phyloP scores from a whole-genome alignment of 768 basidiomycete genomes.

The Suillus plorans region DNA sequence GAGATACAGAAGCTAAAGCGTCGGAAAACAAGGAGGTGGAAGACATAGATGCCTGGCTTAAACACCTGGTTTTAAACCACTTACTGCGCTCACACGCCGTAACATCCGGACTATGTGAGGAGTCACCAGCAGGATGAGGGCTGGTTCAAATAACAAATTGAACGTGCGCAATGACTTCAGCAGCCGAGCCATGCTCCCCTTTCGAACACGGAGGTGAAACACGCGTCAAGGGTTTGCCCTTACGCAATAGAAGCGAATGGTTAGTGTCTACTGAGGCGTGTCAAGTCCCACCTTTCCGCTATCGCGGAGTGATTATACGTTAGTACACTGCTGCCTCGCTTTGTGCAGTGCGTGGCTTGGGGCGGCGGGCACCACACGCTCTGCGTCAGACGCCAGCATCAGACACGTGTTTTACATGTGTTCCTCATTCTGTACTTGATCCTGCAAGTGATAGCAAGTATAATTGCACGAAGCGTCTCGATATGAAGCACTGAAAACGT shows the following conservation, averaged over 20 bases:
- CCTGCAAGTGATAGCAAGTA: conserved; percentile 23
- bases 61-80: conserved; percentile 39
- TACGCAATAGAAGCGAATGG: conserved; percentile 17
- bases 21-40: conserved; percentile 39
- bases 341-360: conserved; percentile 11
- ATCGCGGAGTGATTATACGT: conserved; percentile 15
- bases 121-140: conserved; percentile 32
- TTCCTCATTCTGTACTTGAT: conserved; percentile 13
- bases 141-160: conserved; percentile 27
- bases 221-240: conserved; percentile 27
- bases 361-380: conserved; percentile 5
- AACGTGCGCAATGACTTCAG: conserved; percentile 20
- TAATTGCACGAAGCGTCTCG: conserved; percentile 23
- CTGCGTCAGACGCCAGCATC: not conserved
- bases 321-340: conserved; percentile 15
- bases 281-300: conserved; percentile 11
- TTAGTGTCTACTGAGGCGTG: conserved; percentile 6
- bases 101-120: conserved; percentile 25
- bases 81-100: conserved; percentile 45
- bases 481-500: conserved; percentile 34
- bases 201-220: conserved; percentile 24
- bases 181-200: conserved; percentile 27
- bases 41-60: conserved; percentile 32
- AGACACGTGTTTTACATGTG: conserved; percentile 28
- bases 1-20: conserved; percentile 33